Base-by-base conservation (phyloP, 768 basidiomycete genomes). In the Mycena latifolia region DNA sequence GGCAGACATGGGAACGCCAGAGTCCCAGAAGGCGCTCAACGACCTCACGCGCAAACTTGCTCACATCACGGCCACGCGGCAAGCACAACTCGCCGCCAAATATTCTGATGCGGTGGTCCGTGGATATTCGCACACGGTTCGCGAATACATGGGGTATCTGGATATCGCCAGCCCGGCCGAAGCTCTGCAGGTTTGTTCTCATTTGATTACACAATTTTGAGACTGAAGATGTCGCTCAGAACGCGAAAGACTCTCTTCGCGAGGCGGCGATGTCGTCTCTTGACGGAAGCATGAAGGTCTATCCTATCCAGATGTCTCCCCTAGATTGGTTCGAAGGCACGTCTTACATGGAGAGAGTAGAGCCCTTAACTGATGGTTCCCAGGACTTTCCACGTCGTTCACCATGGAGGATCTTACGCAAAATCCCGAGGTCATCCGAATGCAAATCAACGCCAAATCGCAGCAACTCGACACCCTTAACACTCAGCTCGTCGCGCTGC, bases 401-500 rank as follows among this genome's bases (percentile, higher is more conserved):
- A 71, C 70, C 1, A 54, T 73, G 69, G 74, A 75, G 52, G 75
- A 77, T 55, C 69, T 77, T 24, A 75, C 75, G 5, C 58, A 65
- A 18, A 64, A 73, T 52, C 43, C 70, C 28, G n/a, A n/a, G n/a
- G n/a, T n/a, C n/a, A n/a, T n/a, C n/a, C n/a, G n/a, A n/a, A n/a
- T n/a, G n/a, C n/a, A n/a, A n/a, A n/a, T n/a, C n/a, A n/a, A n/a
- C n/a, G n/a, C n/a, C n/a, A n/a, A n/a, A n/a, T n/a, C n/a, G n/a
- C n/a, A n/a, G n/a, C n/a, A n/a, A n/a, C n/a, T n/a, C n/a, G n/a
- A n/a, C n/a, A n/a, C n/a, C n/a, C n/a, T n/a, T n/a, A n/a, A n/a
- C n/a, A n/a, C n/a, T n/a, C n/a, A n/a, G n/a, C n/a, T n/a, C n/a
- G n/a, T n/a, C n/a, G n/a, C n/a, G n/a, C n/a, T n/a, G n/a, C n/a